These are phyloP conservation scores for Monoraphidium neglectum DNA, from an alignment of 139 green algal species.

Conservation along the genomic window DNA sequence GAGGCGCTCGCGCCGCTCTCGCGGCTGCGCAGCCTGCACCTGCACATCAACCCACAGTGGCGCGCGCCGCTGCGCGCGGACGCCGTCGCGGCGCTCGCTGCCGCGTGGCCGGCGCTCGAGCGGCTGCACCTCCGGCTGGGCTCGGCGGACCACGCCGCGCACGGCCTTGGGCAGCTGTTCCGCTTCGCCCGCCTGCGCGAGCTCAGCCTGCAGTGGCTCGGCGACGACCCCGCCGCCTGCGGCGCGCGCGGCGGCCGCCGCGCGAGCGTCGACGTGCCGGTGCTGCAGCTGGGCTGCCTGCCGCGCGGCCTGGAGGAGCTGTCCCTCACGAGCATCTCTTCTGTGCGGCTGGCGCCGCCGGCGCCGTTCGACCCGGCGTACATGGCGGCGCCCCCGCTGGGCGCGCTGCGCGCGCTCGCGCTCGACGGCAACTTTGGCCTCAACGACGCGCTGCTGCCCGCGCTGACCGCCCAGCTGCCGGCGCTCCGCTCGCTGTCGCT, in stretches of 20 bases:
- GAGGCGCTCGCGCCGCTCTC: background rate
- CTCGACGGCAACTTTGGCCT: slow-evolving; percentile 34
- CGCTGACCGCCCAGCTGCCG: background rate
- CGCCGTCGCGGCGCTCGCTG: slow-evolving; percentile 13
- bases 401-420: slow-evolving; percentile 8
- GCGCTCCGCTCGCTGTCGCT: slow-evolving; percentile 10
- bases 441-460: slow-evolving; percentile 4
- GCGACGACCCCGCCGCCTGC: slow-evolving; percentile 1
- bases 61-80: slow-evolving; percentile 7
- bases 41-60: slow-evolving; percentile 33
- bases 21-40: slow-evolving; percentile 23
- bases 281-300: slow-evolving; percentile 6
- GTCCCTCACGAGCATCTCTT: slow-evolving; percentile 23
- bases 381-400: slow-evolving; percentile 1
- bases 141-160: slow-evolving; percentile 2
- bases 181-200: background rate
- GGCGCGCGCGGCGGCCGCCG: slow-evolving; percentile 1
- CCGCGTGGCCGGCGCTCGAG: slow-evolving; percentile 21
- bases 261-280: slow-evolving; percentile 7
- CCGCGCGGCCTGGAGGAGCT: slow-evolving; percentile 23
- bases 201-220: slow-evolving; percentile 25
- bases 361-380: background rate
- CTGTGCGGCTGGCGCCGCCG: slow-evolving; percentile 14
- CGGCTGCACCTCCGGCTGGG: slow-evolving; percentile 33
- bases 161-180: slow-evolving; percentile 9